Base-by-base conservation (phyloP, 1,284 basidiomycete genomes). In the Calocybe gambosa region DNA sequence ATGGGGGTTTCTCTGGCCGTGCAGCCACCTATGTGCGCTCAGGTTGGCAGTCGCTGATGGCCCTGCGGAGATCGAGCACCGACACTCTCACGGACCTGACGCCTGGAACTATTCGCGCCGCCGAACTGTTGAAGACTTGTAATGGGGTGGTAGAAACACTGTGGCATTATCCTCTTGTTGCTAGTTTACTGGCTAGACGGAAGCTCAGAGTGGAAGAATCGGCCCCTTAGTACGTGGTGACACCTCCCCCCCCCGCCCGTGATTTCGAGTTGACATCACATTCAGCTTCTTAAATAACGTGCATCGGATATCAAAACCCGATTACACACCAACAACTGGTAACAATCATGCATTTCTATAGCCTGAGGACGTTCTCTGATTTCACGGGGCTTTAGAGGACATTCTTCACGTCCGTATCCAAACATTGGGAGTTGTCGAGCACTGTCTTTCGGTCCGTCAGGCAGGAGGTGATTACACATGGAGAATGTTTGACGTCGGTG, bases 131-230 rank as follows among this genome's bases (percentile, higher is more conserved):
- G 16, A 64, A 67, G 15, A 61, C 68, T 34, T 62, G 64, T 6
- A 65, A 71, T 52, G 64, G 71, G 34, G 74, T 81, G 49, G 71
- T 89, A 37, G 70, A 74, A 34, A 63, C 71, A 21, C 68, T 89
- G 1, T 89, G 86, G 87, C 62, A 65, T 48, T 83, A 88, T 55
- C 76, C 75, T n/a, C 71, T 73, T 1, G 80, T 88, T 19, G 72
- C 70, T 54, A 63, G 69, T 49, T 62, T 87, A 25, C 34, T 87
- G 31, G 65, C 73, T 35, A 62, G 70, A 23, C 72, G 81, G 43
- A 80, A 78, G 57, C 66, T 89, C 50, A 72, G 76, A 47, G 66
- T 89, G 5, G 83, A 89, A 46, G 86, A 89, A 57, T 82, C 70
- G 74, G 78, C 77, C 1, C 66, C 74, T 18, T 83, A 81, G 82